Evolutionary conservation across 768 basidiomycete species (phyloP).

Genomic region (Trametes gibbosa): DNA sequence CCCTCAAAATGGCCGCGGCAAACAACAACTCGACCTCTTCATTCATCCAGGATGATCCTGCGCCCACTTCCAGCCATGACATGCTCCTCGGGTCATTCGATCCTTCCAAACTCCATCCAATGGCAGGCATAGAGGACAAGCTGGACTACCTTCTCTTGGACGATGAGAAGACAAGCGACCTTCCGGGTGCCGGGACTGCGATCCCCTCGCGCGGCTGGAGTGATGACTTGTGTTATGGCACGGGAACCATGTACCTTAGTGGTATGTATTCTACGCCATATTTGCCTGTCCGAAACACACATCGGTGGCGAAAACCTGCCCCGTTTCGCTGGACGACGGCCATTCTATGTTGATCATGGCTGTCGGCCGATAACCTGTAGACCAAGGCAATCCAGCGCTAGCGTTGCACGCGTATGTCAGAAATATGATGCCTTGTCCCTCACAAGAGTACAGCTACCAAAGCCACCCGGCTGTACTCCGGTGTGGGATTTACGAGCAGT

Average conservation of each 20-base stretch:
- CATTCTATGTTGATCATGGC: no score
- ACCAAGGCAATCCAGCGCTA: no score
- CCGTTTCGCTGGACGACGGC: no score
- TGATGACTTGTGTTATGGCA: constrained; percentile 99
- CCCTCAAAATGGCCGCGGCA: constrained; percentile 11
- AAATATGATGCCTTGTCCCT: no score
- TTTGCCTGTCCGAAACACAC: constrained; percentile 15
- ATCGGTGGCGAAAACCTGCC: no score
- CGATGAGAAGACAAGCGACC: constrained; percentile 90
- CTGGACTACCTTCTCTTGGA: constrained; percentile 94
- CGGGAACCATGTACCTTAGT: constrained; percentile 96
- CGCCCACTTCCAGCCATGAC: constrained; percentile 46
- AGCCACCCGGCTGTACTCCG: no score
- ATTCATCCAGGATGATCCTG: constrained; percentile 12
- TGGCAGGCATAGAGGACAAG: constrained; percentile 89
- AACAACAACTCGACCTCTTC: background rate
- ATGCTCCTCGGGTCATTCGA: constrained; percentile 86
- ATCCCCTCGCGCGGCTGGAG: constrained; percentile 97
- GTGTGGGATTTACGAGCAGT: no score
- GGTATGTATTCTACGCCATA: constrained; percentile 71
- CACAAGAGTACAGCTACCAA: no score
- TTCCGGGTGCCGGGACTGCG: constrained; percentile 88
- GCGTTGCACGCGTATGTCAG: no score
- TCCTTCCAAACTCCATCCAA: constrained; percentile 88
- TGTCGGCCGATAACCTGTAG: no score